Conservation (phyloP, 2,329 filamentous ascomycete genomes). For the Clonostachys solani region DNA sequence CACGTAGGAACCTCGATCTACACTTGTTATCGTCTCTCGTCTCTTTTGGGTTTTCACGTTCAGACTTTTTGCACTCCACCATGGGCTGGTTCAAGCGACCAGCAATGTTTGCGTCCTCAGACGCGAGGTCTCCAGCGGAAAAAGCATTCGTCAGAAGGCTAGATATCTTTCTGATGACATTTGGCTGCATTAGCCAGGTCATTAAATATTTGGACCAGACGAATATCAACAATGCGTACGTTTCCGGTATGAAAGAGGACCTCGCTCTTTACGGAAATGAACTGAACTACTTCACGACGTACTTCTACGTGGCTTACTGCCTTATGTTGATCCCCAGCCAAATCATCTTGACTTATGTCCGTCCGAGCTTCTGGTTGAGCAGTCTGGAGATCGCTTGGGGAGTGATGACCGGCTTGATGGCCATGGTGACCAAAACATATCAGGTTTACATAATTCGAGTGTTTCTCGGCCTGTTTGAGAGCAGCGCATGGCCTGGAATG, state of each 20-base stretch:
- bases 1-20: too few species aligned
- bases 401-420: neutral
- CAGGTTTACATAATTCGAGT: neutral
- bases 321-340: neutral
- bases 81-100: too few species aligned
- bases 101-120: too few species aligned
- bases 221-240: constrained; percentile 26
- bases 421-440: neutral
- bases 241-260: constrained; percentile 42
- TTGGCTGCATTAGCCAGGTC: neutral
- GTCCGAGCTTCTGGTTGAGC: neutral
- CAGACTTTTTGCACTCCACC: too few species aligned
- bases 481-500: neutral
- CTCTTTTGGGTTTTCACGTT: too few species aligned
- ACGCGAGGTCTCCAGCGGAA: neutral
- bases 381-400: neutral
- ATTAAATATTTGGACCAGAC: constrained; percentile 25
- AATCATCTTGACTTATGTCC: neutral
- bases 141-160: neutral
- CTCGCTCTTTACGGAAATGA: constrained; percentile 44
- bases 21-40: too few species aligned
- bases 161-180: neutral
- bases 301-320: constrained; percentile 26
- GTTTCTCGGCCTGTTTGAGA: neutral
- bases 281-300: constrained; percentile 44